Conservation (phyloP, 2,329 filamentous ascomycete species). For the Curvularia spicifera region DNA sequence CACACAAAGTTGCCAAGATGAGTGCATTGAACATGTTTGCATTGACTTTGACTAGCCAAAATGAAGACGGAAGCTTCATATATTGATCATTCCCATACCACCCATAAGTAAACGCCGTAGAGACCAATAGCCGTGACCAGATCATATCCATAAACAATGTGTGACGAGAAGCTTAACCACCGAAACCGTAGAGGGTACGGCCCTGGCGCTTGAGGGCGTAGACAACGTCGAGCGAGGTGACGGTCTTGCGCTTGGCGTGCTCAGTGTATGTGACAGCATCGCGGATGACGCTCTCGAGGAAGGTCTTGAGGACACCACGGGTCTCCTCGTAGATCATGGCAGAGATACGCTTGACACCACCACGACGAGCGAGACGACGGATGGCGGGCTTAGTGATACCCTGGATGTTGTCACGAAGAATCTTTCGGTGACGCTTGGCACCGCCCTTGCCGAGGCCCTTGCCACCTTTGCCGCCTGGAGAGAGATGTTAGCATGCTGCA, state of each 20-base stretch:
- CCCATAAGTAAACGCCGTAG: constrained; percentile 40
- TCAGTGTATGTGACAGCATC: constrained; percentile 80
- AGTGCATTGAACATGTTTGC: constrained; percentile 22
- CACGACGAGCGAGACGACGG: constrained; percentile 61
- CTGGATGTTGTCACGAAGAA: constrained; percentile 63
- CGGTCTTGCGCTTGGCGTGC: constrained; percentile 82
- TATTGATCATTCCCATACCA: constrained; percentile 37
- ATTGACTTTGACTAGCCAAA: constrained; percentile 38
- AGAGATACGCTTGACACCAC: constrained; percentile 61
- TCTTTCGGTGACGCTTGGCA: constrained; percentile 63
- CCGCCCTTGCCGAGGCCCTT: constrained; percentile 63
- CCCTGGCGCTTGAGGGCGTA: constrained; percentile 70
- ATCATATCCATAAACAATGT: constrained; percentile 37
- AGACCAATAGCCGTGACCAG: constrained; percentile 38
- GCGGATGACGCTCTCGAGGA: constrained; percentile 78
- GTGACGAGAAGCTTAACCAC: constrained; percentile 67
- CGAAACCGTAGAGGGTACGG: constrained; percentile 83
- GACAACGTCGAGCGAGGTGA: constrained; percentile 71
- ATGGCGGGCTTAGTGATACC: constrained; percentile 63
- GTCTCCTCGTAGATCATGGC: constrained; percentile 80
- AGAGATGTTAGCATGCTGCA: constrained; percentile 43
- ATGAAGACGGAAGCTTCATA: constrained; percentile 27
- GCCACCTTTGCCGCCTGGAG: constrained; percentile 60
- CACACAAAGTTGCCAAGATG: background rate
- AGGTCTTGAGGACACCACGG: constrained; percentile 77